Evolutionary conservation across 129 eudicot species (phyloP).

Genomic region (Glebionis coronaria): DNA sequence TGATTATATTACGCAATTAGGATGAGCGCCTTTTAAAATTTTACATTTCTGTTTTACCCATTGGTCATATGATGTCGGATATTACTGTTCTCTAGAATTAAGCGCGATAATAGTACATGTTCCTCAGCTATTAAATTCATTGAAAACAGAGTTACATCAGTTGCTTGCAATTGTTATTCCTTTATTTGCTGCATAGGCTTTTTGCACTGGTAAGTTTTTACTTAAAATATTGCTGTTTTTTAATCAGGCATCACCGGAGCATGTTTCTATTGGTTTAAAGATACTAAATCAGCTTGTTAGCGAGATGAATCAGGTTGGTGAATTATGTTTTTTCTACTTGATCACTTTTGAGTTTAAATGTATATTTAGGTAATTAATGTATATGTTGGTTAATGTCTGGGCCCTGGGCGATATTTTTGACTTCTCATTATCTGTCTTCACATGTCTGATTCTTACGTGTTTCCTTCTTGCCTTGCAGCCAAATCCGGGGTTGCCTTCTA

Average conservation of each 20-base stretch:
- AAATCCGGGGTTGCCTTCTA: constrained; percentile 91
- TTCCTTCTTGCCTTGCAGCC: constrained; percentile 47
- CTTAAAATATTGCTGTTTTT: constrained; percentile 33
- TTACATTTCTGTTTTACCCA: neutral
- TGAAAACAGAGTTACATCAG: neutral
- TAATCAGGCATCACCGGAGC: constrained; percentile 73
- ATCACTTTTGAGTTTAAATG: neutral
- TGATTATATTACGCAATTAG: neutral
- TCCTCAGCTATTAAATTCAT: neutral
- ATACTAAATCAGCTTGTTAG: constrained; percentile 91
- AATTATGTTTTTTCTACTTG: constrained; percentile 2
- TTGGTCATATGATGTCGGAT: neutral
- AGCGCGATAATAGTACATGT: neutral
- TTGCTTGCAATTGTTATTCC: neutral
- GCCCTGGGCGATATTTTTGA: neutral
- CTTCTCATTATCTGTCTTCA: neutral
- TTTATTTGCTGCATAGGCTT: constrained; percentile 17
- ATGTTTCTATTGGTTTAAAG: constrained; percentile 89
- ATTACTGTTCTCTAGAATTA: neutral
- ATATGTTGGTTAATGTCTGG: neutral
- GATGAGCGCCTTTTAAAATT: neutral
- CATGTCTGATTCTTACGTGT: constrained; percentile 1
- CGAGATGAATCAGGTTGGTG: constrained; percentile 97
- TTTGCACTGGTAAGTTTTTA: neutral
- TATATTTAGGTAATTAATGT: neutral